Evolutionary conservation across 1,284 basidiomycete species (phyloP), one percentile per base, ranked within the genome.

Genomic region (Cutaneotrichosporon sp.): DNA sequence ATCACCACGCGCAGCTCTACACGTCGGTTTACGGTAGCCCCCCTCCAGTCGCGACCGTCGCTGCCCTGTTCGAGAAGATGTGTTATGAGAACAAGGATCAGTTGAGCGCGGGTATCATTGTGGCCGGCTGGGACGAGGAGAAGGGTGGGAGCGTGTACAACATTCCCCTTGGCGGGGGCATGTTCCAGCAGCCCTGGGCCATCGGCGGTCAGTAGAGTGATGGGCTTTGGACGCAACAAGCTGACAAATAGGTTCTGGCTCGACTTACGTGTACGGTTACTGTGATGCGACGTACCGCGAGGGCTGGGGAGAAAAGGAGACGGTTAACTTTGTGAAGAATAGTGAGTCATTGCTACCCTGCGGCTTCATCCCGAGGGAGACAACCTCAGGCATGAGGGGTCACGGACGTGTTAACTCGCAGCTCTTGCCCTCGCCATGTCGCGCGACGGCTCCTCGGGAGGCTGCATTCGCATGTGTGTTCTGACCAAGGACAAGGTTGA

Each of bases 221-320:
- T 10, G 10, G 17, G 6, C 26, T n/a, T 43, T 24, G 26, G 9
- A n/a, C 25, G 20, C 24, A 31, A 16, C 7, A 5, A 8, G 46
- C 62, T 66, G 41, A 63, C 35, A 14, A n/a, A 4, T 57, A 90
- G 89, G 90, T 29, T 96, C 91, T 51, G 96, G 96, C 14, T 97
- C 92, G 37, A 90, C 92, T 11, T 99, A 97, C 73, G 92, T 98
- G 17, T 98, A 98, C 70, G 96, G 94, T 44, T 98, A 96, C 77
- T 98, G 96, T 71, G 96, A 99, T 74, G 90, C 96, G 26, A 97
- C 91, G n/a, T 99, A 89, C 76, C 78, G 83, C 71, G 90, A 94
- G 32, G 90, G 88, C n/a, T 94, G 90, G 93, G 84, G 82, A 4
- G 82, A 83, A 62, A 89, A 92, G 38, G 82, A 97, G 77, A 97